Evolutionary conservation across 257 asterid species (phyloP).

Genomic region (Buddleja alternifolia): DNA sequence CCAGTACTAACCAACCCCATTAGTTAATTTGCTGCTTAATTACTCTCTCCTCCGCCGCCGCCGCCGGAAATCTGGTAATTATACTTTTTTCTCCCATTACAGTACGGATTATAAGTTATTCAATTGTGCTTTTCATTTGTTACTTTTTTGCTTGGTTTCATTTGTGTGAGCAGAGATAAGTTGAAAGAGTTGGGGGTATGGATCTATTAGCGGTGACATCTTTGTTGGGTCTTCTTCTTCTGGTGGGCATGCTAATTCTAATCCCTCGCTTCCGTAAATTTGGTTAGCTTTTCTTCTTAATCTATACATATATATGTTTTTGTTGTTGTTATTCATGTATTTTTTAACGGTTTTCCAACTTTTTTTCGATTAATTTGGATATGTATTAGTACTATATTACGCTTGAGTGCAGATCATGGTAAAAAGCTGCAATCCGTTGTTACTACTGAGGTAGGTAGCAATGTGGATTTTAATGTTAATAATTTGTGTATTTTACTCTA

Average conservation of each 20-base stretch:
- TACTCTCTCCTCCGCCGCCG: too few species aligned
- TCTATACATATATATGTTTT: too few species aligned
- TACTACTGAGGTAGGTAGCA: conserved; percentile 46
- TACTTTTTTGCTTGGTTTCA: neutral
- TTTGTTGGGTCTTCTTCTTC: conserved; percentile 55
- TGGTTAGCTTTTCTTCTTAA: conserved; percentile 48
- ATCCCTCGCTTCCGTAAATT: conserved; percentile 59
- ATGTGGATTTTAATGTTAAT: neutral
- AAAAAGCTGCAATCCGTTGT: conserved; percentile 37
- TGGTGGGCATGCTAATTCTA: conserved; percentile 44
- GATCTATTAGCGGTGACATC: conserved; percentile 50
- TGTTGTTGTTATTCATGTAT: too few species aligned
- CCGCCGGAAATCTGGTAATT: too few species aligned
- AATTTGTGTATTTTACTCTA: neutral
- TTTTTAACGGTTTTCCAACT: too few species aligned
- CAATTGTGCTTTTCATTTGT: neutral
- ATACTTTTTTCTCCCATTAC: too few species aligned
- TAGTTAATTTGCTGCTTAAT: too few species aligned
- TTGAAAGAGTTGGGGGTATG: conserved; percentile 40
- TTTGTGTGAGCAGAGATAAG: conserved; percentile 33
- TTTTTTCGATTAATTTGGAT: too few species aligned
- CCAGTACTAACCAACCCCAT: too few species aligned
- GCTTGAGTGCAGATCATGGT: conserved; percentile 57
- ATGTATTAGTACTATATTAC: too few species aligned
- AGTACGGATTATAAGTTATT: too few species aligned